phyloP scores from a whole-genome alignment of 1,139 yeast genomes.

The Meyerozyma guilliermondii region DNA sequence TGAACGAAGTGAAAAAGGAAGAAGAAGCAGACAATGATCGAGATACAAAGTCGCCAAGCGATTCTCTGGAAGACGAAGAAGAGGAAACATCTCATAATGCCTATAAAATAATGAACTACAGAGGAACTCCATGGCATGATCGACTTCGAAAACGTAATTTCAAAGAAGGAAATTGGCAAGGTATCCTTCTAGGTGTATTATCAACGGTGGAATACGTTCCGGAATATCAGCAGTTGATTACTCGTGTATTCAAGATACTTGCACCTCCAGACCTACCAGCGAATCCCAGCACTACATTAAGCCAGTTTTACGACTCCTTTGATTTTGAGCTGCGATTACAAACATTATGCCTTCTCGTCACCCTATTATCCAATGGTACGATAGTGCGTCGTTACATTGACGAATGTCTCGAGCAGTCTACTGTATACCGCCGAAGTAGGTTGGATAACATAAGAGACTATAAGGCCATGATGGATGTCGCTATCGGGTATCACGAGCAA shows the following conservation, averaged over 20 bases:
- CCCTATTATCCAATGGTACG: constrained; percentile 53
- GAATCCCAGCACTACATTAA: constrained; percentile 44
- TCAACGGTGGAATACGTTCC: constrained; percentile 57
- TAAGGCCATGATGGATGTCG: constrained; percentile 45
- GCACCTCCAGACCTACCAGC: constrained; percentile 54
- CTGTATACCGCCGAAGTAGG: constrained; percentile 61
- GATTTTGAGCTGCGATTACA: constrained; percentile 47
- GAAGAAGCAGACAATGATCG: constrained; percentile 5
- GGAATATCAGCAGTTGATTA: constrained; percentile 44
- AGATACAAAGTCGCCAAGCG: not conserved
- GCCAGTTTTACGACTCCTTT: constrained; percentile 46
- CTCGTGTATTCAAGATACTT: constrained; percentile 40
- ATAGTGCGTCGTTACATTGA: constrained; percentile 65
- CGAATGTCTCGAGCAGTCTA: constrained; percentile 59
- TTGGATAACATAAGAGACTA: constrained; percentile 64
- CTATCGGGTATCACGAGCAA: constrained; percentile 16
- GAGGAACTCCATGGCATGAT: constrained; percentile 71
- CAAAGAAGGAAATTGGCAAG: constrained; percentile 83
- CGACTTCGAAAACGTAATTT: constrained; percentile 69
- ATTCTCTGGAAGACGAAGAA: constrained; percentile 8
- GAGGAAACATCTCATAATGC: constrained; percentile 37
- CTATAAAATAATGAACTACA: constrained; percentile 52
- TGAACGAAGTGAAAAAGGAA: constrained; percentile 7
- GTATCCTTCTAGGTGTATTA: constrained; percentile 68
- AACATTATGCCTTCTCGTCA: constrained; percentile 51